These are phyloP conservation scores for Eimeria praecox DNA, from an alignment of 169 alveolate genomes.

Conservation along the genomic window DNA sequence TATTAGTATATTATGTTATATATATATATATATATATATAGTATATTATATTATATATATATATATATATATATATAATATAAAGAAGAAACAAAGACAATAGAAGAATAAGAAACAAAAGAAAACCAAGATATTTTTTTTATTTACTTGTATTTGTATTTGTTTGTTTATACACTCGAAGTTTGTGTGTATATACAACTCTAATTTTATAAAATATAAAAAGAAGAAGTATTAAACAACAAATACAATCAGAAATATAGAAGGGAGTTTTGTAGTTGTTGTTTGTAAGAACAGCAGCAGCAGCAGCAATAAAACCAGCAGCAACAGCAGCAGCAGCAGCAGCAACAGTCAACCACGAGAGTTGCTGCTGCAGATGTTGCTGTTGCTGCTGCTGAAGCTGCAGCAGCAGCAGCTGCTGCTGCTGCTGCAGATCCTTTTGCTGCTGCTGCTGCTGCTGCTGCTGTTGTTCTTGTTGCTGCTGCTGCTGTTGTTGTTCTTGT, in stretches of 20 bases:
- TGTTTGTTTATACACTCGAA: no score
- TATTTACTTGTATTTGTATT: no score
- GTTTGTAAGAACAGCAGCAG: not conserved
- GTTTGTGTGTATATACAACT: not conserved
- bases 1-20: no score
- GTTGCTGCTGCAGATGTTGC: not conserved
- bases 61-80: no score
- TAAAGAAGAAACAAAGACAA: no score
- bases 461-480: not conserved
- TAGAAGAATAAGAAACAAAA: no score
- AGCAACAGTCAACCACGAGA: not conserved
- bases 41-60: no score
- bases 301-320: not conserved
- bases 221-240: not conserved
- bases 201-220: not conserved
- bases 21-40: no score
- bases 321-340: slow-evolving; percentile 37
- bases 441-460: not conserved
- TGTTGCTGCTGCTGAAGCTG: slow-evolving; percentile 29
- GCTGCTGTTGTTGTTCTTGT: not conserved
- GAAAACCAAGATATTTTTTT: no score
- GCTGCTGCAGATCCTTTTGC: not conserved
- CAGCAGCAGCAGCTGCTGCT: slow-evolving; percentile 21
- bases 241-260: not conserved
- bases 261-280: not conserved